Evolutionary conservation across 129 eudicot genomes (phyloP).

Genomic region (Lactuca sativa): DNA sequence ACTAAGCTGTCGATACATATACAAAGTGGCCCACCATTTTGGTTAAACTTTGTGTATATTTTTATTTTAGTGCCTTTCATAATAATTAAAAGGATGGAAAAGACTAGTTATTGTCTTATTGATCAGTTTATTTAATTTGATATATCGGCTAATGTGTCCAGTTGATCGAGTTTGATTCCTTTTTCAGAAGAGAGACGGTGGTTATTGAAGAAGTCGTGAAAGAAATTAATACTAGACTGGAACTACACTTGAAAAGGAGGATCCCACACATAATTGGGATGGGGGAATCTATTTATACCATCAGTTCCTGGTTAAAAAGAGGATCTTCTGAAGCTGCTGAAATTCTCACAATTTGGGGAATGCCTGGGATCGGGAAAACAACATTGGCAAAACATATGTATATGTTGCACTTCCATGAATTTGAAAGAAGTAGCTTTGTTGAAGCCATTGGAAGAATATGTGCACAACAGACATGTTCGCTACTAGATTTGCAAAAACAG

Average conservation of each 20-base stretch:
- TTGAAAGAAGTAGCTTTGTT: conserved; percentile 7
- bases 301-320: not conserved
- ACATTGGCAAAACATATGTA: not conserved
- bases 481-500: not conserved
- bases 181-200: conserved; percentile 1
- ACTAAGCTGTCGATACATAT: too few relatives aligned
- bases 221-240: not conserved
- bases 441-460: conserved; percentile 2
- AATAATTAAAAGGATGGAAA: too few relatives aligned
- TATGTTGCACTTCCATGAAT: not conserved
- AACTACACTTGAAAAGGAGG: not conserved
- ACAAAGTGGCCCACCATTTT: too few relatives aligned
- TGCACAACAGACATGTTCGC: not conserved
- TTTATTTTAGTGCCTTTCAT: too few relatives aligned
- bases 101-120: not conserved
- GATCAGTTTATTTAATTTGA: too few relatives aligned
- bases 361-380: not conserved
- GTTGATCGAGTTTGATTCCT: not conserved
- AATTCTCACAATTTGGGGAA: conserved; percentile 8
- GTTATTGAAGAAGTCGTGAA: not conserved
- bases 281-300: not conserved
- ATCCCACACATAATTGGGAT: not conserved
- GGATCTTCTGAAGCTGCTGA: not conserved
- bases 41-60: too few relatives aligned
- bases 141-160: not conserved